A percentile compares a stretch with the other conserved stretches of the same genome.
Conservation (phyloP, 225 moss, liverwort and hornwort genomes). For the Marchantia paleacea region DNA sequence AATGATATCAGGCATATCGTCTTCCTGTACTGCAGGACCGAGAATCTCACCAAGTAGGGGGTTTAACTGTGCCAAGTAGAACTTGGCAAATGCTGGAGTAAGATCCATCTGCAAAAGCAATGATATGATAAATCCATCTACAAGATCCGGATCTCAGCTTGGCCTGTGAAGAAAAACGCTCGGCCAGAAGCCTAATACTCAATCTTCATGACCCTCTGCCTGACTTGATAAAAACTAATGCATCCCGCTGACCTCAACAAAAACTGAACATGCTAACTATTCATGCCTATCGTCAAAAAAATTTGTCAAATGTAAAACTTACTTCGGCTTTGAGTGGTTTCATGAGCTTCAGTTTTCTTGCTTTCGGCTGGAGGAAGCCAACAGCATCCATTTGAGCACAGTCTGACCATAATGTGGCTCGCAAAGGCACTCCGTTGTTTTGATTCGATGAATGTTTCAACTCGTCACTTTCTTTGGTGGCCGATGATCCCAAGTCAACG, state of each 20-base stretch:
- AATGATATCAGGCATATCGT: slow-evolving; percentile 86
- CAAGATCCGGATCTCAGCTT: neutral
- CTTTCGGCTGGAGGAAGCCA: slow-evolving; percentile 57
- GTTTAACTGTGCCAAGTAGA: slow-evolving; percentile 81
- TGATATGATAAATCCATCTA: neutral
- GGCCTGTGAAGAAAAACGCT: neutral
- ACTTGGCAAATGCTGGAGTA: slow-evolving; percentile 77
- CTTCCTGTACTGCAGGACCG: slow-evolving; percentile 81
- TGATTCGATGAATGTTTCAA: slow-evolving; percentile 47
- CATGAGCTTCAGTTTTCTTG: slow-evolving; percentile 66
- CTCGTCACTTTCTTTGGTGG: slow-evolving; percentile 58
- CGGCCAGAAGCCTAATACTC: neutral
- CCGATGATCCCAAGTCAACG: slow-evolving; percentile 53
- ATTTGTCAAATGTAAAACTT: neutral
- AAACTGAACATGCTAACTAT: too few species aligned
- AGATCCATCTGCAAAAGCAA: slow-evolving; percentile 71
- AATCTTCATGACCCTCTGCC: neutral
- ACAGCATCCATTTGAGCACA: slow-evolving; percentile 64
- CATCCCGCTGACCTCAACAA: too few species aligned
- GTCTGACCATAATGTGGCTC: slow-evolving; percentile 70
- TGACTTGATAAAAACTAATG: too few species aligned
- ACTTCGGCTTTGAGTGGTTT: slow-evolving; percentile 84
- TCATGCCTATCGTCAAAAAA: neutral
- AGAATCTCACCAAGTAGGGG: slow-evolving; percentile 83
- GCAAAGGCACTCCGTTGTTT: slow-evolving; percentile 56